Evolutionary conservation across 192 early-diverging fungal genomes (phyloP).

Genomic region (Rhizoclosmatium globosum): DNA sequence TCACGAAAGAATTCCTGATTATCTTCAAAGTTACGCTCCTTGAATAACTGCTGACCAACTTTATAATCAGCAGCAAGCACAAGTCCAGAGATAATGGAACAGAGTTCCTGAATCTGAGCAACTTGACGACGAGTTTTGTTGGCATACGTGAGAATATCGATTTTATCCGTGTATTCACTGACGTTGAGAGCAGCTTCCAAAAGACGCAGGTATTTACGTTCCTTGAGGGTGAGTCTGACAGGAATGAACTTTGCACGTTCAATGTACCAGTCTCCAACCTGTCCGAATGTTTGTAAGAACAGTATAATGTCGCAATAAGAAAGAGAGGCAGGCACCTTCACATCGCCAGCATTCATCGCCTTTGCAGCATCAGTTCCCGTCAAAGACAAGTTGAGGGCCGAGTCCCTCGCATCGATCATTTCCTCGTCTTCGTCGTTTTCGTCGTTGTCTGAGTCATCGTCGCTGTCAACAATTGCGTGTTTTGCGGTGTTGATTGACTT

Average conservation of each 20-base stretch:
- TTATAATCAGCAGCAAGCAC: constrained; percentile 74
- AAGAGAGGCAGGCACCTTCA: constrained; percentile 18
- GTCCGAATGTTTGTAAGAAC: constrained; percentile 49
- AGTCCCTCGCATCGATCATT: not conserved
- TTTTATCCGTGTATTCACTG: constrained; percentile 87
- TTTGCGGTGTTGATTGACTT: constrained; percentile 14
- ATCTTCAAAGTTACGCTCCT: constrained; percentile 56
- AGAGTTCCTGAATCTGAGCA: constrained; percentile 94
- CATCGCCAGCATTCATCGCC: constrained; percentile 41
- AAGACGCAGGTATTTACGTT: constrained; percentile 92
- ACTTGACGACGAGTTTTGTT: constrained; percentile 91
- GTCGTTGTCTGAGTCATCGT: constrained; percentile 26
- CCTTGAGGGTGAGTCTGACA: constrained; percentile 84
- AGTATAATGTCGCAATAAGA: constrained; percentile 31
- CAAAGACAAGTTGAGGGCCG: constrained; percentile 27
- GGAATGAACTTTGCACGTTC: constrained; percentile 95
- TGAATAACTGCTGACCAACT: constrained; percentile 58
- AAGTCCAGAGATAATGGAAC: constrained; percentile 92
- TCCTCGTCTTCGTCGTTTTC: constrained; percentile 34
- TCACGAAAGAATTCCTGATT: constrained; percentile 60
- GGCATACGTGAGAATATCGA: constrained; percentile 78
- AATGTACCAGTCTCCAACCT: constrained; percentile 85
- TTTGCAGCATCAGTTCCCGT: constrained; percentile 42
- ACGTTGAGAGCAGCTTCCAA: constrained; percentile 95
- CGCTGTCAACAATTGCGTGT: constrained; percentile 28